Evolutionary conservation across 1,284 basidiomycete species (phyloP).

Genomic region (Apiotrichum mycotoxinovorans): DNA sequence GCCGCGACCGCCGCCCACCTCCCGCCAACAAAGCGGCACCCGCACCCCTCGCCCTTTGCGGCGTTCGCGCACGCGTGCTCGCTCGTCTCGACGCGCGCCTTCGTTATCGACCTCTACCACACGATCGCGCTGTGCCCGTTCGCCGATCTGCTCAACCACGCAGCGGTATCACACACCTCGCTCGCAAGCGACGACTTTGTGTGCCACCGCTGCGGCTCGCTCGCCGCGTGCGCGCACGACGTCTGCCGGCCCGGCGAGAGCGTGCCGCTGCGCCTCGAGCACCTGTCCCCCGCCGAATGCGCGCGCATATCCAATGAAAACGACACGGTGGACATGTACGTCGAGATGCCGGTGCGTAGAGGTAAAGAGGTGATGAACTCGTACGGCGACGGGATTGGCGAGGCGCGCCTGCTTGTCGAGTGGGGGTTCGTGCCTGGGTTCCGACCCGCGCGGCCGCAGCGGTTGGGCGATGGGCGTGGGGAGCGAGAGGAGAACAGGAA

Average conservation of each 20-base stretch:
- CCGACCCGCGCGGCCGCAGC: constrained; percentile 22
- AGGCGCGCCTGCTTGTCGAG: constrained; percentile 64
- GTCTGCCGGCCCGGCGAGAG: constrained; percentile 4
- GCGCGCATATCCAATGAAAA: constrained; percentile 11
- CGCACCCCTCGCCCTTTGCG: constrained; percentile 46
- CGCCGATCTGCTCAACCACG: constrained; percentile 86
- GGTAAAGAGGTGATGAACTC: constrained; percentile 75
- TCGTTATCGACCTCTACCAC: constrained; percentile 81
- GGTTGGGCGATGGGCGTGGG: too few species aligned
- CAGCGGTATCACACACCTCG: constrained; percentile 22
- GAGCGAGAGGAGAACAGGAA: too few species aligned
- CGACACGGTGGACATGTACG: constrained; percentile 46
- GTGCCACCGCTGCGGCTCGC: constrained; percentile 72
- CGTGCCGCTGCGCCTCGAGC: constrained; percentile 25
- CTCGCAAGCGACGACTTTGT: constrained; percentile 75
- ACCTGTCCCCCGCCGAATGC: constrained; percentile 23
- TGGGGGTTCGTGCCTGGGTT: constrained; percentile 62
- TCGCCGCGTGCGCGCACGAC: constrained; percentile 72
- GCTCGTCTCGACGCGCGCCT: constrained; percentile 80
- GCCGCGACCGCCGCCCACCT: constrained; percentile 21
- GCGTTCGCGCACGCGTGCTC: constrained; percentile 69
- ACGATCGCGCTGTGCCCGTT: constrained; percentile 82
- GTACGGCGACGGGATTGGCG: constrained; percentile 68
- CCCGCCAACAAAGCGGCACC: constrained; percentile 25
- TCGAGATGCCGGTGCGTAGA: constrained; percentile 36